A percentile compares a stretch with the other conserved stretches of the same genome.
Evolutionary conservation across 2,329 filamentous ascomycete species (phyloP).

Genomic region (Bertia moriformis): DNA sequence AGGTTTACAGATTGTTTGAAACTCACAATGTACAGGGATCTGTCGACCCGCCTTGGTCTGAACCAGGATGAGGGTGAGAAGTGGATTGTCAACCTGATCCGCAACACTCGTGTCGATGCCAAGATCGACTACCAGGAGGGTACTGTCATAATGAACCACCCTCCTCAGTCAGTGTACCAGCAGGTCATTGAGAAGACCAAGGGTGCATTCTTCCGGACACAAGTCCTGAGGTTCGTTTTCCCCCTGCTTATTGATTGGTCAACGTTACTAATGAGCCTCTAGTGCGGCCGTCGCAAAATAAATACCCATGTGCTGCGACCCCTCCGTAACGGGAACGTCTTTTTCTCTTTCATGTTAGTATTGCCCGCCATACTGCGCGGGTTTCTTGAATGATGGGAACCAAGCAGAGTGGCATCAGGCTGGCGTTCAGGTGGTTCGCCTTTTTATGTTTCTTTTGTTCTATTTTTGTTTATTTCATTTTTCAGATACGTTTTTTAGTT

Average conservation of each 20-base stretch:
- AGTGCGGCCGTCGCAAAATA: conserved; percentile 1
- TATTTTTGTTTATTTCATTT: background rate
- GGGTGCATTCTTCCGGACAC: conserved; percentile 95
- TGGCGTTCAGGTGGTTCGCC: conserved; percentile 3
- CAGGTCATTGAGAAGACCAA: conserved; percentile 99
- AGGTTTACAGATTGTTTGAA: too few relatives aligned
- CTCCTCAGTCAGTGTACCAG: conserved; percentile 94
- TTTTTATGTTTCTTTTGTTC: conserved; percentile 4
- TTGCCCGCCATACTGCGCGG: conserved; percentile 3
- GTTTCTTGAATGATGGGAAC: background rate
- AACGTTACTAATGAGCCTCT: background rate
- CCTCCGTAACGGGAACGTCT: too few relatives aligned
- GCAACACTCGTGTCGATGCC: conserved; percentile 89
- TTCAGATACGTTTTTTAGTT: background rate
- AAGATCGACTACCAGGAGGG: conserved; percentile 99
- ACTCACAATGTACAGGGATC: conserved; percentile 38
- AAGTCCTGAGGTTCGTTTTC: conserved; percentile 61
- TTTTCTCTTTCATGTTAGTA: background rate
- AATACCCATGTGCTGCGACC: background rate
- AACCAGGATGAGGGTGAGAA: conserved; percentile 95
- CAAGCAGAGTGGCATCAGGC: conserved; percentile 4
- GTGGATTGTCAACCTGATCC: conserved; percentile 99
- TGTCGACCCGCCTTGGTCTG: conserved; percentile 80
- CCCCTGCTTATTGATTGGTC: background rate
- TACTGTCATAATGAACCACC: conserved; percentile 98